Percentiles rank a stretch among this genome's conserved stretches.
These are phyloP conservation scores for Vachellia collinsii DNA, from an alignment of 306 rosid genomes.

Conservation along the genomic window DNA sequence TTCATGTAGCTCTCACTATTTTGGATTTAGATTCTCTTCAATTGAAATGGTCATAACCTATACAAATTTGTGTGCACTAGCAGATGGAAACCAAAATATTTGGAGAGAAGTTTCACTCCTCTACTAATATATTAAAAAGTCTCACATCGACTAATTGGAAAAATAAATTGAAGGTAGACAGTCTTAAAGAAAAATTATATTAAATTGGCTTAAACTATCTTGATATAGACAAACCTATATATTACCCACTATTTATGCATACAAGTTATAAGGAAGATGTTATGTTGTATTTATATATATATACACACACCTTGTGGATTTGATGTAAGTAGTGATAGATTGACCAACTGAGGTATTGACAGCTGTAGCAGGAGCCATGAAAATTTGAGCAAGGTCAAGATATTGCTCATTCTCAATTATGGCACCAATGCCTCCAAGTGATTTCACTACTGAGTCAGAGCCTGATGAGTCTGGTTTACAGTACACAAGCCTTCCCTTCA, in stretches of 20 bases:
- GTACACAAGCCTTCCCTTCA: slow-evolving; percentile 67
- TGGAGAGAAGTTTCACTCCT: background rate
- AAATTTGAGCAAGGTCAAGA: slow-evolving; percentile 63
- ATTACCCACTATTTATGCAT: too few species aligned
- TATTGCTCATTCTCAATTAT: slow-evolving; percentile 53
- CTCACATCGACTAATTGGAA: too few species aligned
- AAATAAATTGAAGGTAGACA: too few species aligned
- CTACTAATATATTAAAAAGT: too few species aligned
- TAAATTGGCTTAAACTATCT: too few species aligned
- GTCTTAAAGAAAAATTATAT: too few species aligned
- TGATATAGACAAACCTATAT: too few species aligned
- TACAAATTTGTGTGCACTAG: background rate
- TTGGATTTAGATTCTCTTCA: background rate
- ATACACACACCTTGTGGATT: slow-evolving; percentile 53
- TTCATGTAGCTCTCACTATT: background rate
- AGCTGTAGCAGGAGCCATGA: slow-evolving; percentile 73
- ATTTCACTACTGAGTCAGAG: slow-evolving; percentile 63
- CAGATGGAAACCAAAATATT: background rate
- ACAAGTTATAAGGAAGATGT: background rate
- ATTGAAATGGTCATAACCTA: background rate
- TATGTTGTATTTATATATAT: too few species aligned
- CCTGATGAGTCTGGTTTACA: slow-evolving; percentile 58
- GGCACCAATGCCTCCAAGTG: slow-evolving; percentile 70
- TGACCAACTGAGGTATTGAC: slow-evolving; percentile 57
- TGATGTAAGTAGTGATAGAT: slow-evolving; percentile 50